Percentiles rank a stretch among this genome's conserved stretches.
These are phyloP conservation scores for Sparassis latifolia DNA, from an alignment of 1,284 basidiomycete species.

Conservation along the genomic window DNA sequence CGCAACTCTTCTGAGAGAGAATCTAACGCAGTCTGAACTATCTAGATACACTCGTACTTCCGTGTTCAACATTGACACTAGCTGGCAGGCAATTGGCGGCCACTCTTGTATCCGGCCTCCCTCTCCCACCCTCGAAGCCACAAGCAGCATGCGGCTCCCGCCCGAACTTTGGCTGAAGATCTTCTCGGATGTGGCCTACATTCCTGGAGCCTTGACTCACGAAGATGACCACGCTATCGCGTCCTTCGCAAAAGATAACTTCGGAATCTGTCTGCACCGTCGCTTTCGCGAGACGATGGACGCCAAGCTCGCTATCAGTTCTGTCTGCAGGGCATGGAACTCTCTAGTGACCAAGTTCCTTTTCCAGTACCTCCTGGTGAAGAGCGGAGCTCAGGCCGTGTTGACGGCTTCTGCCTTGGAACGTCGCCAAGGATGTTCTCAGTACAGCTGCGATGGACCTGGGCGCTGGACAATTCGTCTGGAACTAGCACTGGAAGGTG, in stretches of 20 bases:
- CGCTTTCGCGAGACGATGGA: constrained; percentile 24
- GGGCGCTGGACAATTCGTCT: constrained; percentile 20
- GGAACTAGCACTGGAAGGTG: constrained; percentile 26
- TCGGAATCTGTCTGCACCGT: constrained; percentile 24
- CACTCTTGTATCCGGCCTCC: neutral
- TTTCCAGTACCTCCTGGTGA: constrained; percentile 27
- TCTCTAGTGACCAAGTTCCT: constrained; percentile 19
- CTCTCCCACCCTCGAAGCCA: neutral
- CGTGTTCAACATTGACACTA: no score
- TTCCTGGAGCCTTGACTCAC: constrained; percentile 25
- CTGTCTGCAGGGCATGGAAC: constrained; percentile 26
- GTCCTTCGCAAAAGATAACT: constrained; percentile 24
- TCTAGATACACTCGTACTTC: no score
- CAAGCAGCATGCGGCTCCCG: neutral
- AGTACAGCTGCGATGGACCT: neutral
- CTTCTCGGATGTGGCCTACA: constrained; percentile 22
- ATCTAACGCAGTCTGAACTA: no score
- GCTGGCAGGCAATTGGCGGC: no score
- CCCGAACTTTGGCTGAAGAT: constrained; percentile 29
- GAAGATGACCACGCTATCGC: constrained; percentile 20
- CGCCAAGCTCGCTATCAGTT: constrained; percentile 22
- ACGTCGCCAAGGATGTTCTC: neutral
- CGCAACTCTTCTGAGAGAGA: no score
- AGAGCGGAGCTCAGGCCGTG: constrained; percentile 22
- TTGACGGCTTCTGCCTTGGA: constrained; percentile 16